These are phyloP conservation scores for Paecilomyces dactylethromorphus DNA, from an alignment of 2,329 filamentous ascomycete genomes.

Conservation along the genomic window DNA sequence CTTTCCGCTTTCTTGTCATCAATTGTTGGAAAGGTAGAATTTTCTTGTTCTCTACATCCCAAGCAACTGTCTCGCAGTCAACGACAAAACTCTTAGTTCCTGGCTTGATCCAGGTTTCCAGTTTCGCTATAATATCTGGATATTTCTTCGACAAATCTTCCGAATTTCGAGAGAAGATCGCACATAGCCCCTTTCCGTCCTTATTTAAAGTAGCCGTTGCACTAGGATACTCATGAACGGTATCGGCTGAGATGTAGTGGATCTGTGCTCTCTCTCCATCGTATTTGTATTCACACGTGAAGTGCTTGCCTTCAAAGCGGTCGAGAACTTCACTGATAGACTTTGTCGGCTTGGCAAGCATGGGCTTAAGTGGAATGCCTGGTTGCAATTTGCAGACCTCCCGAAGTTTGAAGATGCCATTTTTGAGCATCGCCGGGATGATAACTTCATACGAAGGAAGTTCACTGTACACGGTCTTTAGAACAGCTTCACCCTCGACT, in stretches of 20 bases:
- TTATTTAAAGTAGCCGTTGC: constrained; percentile 59
- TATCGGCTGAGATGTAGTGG: constrained; percentile 84
- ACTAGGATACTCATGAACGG: constrained; percentile 61
- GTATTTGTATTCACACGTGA: constrained; percentile 99
- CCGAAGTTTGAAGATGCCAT: constrained; percentile 75
- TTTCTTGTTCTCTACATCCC: constrained; percentile 93
- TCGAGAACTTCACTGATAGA: constrained; percentile 96
- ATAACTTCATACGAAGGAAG: constrained; percentile 94
- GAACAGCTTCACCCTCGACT: constrained; percentile 72
- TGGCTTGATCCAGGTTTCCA: constrained; percentile 81
- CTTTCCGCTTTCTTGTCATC: constrained; percentile 97
- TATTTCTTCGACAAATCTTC: constrained; percentile 98
- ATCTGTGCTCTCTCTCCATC: constrained; percentile 98
- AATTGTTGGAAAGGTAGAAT: constrained; percentile 95
- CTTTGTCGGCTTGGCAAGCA: constrained; percentile 98
- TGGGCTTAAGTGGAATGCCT: constrained; percentile 91
- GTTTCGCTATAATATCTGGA: constrained; percentile 84
- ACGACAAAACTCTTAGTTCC: constrained; percentile 92
- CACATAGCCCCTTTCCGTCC: constrained; percentile 64
- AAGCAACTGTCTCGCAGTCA: constrained; percentile 97
- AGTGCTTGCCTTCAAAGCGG: constrained; percentile 88
- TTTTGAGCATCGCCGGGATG: constrained; percentile 77
- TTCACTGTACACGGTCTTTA: constrained; percentile 92
- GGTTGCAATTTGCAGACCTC: constrained; percentile 87
- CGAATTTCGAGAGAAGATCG: constrained; percentile 95